Evolutionary conservation across 306 rosid species (phyloP).

Genomic region (Cicer pinnatifidum): DNA sequence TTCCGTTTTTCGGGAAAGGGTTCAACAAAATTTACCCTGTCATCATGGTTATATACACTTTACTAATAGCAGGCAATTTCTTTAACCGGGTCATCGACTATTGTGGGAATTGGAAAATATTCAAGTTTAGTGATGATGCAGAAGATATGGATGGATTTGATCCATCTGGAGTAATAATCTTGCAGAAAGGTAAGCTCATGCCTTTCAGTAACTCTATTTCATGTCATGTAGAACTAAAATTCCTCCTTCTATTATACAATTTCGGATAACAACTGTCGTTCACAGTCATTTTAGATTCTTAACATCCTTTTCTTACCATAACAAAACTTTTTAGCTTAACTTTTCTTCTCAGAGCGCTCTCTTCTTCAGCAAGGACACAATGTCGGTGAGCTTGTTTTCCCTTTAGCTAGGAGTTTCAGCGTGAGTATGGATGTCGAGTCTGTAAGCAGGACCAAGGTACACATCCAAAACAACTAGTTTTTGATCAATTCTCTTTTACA

Average conservation of each 20-base stretch:
- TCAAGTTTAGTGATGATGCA: slow-evolving; percentile 64
- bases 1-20: slow-evolving; percentile 86
- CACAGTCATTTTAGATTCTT: slow-evolving; percentile 8
- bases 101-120: slow-evolving; percentile 80
- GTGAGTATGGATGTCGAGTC: slow-evolving; percentile 57
- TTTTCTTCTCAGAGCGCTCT: slow-evolving; percentile 68
- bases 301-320: neutral
- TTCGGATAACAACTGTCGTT: slow-evolving; percentile 12
- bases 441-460: slow-evolving; percentile 55
- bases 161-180: slow-evolving; percentile 84
- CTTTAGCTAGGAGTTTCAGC: slow-evolving; percentile 88
- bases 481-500: neutral
- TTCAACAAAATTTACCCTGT: slow-evolving; percentile 92
- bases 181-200: slow-evolving; percentile 70
- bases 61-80: slow-evolving; percentile 73
- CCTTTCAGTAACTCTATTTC: slow-evolving; percentile 5
- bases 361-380: slow-evolving; percentile 84
- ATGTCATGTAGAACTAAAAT: neutral
- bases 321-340: slow-evolving; percentile 13
- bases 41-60: slow-evolving; percentile 91
- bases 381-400: slow-evolving; percentile 89
- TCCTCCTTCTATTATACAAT: neutral
- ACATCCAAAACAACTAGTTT: slow-evolving; percentile 15
- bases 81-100: slow-evolving; percentile 69
- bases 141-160: slow-evolving; percentile 91